These are phyloP conservation scores for Blepharisma undulans DNA, from an alignment of 169 alveolate genomes.

Conservation along the genomic window DNA sequence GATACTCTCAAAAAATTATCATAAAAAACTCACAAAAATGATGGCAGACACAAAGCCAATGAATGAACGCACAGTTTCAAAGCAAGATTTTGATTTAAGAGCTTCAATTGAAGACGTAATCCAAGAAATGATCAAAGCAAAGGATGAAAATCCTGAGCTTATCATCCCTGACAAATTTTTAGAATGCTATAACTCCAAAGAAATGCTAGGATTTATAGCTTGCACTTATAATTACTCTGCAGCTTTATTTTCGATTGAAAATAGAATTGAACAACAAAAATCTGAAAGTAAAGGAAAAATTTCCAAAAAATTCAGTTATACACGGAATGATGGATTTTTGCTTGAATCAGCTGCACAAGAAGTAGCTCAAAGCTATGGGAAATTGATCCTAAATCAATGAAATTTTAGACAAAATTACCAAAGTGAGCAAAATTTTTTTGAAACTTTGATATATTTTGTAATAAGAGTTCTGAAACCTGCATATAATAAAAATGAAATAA, in stretches of 20 bases:
- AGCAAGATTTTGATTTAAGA: neutral
- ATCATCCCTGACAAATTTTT: slow-evolving; percentile 19
- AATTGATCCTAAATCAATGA: neutral
- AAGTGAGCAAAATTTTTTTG: slow-evolving; percentile 34
- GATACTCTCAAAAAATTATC: neutral
- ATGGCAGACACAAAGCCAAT: neutral
- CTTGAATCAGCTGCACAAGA: neutral
- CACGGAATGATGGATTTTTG: neutral
- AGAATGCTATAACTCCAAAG: slow-evolving; percentile 10
- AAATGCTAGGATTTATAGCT: neutral
- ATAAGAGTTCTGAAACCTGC: slow-evolving; percentile 17
- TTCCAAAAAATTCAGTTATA: neutral
- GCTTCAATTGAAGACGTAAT: neutral
- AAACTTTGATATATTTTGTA: slow-evolving; percentile 27
- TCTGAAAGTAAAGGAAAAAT: neutral
- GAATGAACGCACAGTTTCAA: neutral
- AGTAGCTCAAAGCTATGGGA: slow-evolving; percentile 14
- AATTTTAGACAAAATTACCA: neutral
- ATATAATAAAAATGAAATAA: neutral
- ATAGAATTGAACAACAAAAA: neutral
- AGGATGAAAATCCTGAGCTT: slow-evolving; percentile 5
- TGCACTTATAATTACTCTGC: neutral
- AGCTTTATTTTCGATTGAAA: neutral
- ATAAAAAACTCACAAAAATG: neutral
- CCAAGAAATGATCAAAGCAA: slow-evolving; percentile 16